These are phyloP conservation scores for Scheffersomyces stipitis DNA, from an alignment of 805 yeast species.

Conservation along the genomic window DNA sequence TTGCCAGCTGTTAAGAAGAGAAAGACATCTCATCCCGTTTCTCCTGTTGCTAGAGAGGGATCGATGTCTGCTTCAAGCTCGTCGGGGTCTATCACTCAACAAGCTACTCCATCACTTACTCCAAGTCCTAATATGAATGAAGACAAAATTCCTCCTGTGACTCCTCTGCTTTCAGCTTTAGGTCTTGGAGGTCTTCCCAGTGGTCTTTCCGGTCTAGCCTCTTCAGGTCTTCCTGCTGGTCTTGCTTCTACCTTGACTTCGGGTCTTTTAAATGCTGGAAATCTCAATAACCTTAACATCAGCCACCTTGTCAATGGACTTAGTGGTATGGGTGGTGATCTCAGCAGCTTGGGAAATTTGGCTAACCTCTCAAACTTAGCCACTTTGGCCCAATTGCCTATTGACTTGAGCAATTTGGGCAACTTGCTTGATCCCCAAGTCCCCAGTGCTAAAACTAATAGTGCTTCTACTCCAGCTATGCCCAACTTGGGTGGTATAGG, in stretches of 20 bases:
- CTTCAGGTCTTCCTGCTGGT: too few relatives aligned
- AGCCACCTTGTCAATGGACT: constrained; percentile 43
- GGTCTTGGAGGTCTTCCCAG: too few relatives aligned
- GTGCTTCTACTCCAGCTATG: constrained; percentile 1
- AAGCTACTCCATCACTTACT: constrained; percentile 24
- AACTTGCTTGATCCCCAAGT: constrained; percentile 26
- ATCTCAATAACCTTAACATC: constrained; percentile 41
- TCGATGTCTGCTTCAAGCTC: not conserved
- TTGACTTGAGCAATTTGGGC: constrained; percentile 38
- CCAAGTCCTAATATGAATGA: constrained; percentile 15
- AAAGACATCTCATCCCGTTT: not conserved
- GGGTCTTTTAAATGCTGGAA: constrained; percentile 29
- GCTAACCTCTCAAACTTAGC: constrained; percentile 42
- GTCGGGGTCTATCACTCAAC: constrained; percentile 14
- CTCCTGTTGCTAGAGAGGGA: not conserved
- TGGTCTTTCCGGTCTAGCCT: not conserved
- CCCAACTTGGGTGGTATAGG: not conserved
- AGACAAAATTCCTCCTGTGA: not conserved
- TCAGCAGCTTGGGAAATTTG: constrained; percentile 34
- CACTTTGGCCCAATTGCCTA: constrained; percentile 42
- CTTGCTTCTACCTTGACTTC: not conserved
- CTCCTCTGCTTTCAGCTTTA: not conserved
- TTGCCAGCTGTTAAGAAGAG: constrained; percentile 3
- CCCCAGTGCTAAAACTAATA: constrained; percentile 1
- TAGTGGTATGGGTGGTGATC: constrained; percentile 34